These are phyloP conservation scores for Pyricularia sp. DNA, from an alignment of 2,329 filamentous ascomycete genomes.

Conservation along the genomic window DNA sequence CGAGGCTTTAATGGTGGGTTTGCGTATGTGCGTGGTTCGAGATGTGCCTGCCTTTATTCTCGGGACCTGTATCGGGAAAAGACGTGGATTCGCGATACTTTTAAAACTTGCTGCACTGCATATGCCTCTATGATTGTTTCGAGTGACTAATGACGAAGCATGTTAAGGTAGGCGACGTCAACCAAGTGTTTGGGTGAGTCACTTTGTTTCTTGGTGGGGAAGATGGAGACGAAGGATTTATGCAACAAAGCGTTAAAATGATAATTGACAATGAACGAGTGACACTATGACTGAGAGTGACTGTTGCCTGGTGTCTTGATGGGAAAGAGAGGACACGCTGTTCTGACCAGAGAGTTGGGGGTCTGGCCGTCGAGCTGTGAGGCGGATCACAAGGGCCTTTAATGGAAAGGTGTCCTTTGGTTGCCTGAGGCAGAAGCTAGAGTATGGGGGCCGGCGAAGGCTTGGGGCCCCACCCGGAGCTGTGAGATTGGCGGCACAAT, in stretches of 20 bases:
- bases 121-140: background rate
- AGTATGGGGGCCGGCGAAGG: background rate
- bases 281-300: background rate
- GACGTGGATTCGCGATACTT: background rate
- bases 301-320: background rate
- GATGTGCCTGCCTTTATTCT: background rate
- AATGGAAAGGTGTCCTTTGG: constrained; percentile 1
- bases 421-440: background rate
- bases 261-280: background rate
- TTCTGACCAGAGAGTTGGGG: background rate
- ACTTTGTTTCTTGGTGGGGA: background rate
- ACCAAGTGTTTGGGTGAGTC: background rate
- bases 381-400: background rate
- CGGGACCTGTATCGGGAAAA: constrained; percentile 7
- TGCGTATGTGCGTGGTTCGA: constrained; percentile 3
- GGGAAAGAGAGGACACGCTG: background rate
- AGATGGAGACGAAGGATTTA: background rate
- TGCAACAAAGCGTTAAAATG: background rate
- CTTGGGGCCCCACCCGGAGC: background rate
- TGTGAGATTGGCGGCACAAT: constrained; percentile 1
- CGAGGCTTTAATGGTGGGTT: constrained; percentile 17
- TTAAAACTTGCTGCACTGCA: background rate
- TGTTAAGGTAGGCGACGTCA: constrained; percentile 2
- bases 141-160: background rate
- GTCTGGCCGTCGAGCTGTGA: background rate